phyloP scores from a whole-genome alignment of 805 yeast genomes.

The Zygoascus tannicola region DNA sequence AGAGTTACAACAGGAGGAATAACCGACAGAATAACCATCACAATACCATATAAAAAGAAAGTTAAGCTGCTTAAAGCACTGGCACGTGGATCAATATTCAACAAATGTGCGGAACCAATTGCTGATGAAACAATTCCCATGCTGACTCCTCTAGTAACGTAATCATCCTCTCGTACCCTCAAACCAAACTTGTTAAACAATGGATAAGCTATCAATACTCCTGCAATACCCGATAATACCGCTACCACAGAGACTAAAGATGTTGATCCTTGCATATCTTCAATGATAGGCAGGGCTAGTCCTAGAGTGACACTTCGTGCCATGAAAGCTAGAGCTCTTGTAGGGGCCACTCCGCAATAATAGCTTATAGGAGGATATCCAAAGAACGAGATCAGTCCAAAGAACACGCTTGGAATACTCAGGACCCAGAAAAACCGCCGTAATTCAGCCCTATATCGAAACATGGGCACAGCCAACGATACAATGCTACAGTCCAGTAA shows the following conservation, averaged over 20 bases:
- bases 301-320: slow-evolving; percentile 76
- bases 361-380: slow-evolving; percentile 62
- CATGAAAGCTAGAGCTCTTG: slow-evolving; percentile 61
- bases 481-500: slow-evolving; percentile 73
- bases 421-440: slow-evolving; percentile 48
- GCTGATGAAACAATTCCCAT: slow-evolving; percentile 77
- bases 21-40: slow-evolving; percentile 61
- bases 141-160: slow-evolving; percentile 66
- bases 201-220: slow-evolving; percentile 58
- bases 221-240: slow-evolving; percentile 64
- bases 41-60: slow-evolving; percentile 63
- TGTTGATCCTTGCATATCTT: slow-evolving; percentile 57
- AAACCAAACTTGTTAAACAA: slow-evolving; percentile 35
- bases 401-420: slow-evolving; percentile 48
- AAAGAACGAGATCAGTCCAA: slow-evolving; percentile 51
- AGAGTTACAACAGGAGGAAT: slow-evolving; percentile 45
- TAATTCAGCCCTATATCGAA: slow-evolving; percentile 57
- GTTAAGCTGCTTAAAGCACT: slow-evolving; percentile 69
- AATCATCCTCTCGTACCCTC: slow-evolving; percentile 51
- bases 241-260: slow-evolving; percentile 74
- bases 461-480: slow-evolving; percentile 69
- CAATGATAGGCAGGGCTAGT: slow-evolving; percentile 63
- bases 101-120: slow-evolving; percentile 67
- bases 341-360: slow-evolving; percentile 52
- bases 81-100: slow-evolving; percentile 65